These are phyloP conservation scores for Suhomyces emberorum DNA, from an alignment of 805 yeast species.

Conservation along the genomic window DNA sequence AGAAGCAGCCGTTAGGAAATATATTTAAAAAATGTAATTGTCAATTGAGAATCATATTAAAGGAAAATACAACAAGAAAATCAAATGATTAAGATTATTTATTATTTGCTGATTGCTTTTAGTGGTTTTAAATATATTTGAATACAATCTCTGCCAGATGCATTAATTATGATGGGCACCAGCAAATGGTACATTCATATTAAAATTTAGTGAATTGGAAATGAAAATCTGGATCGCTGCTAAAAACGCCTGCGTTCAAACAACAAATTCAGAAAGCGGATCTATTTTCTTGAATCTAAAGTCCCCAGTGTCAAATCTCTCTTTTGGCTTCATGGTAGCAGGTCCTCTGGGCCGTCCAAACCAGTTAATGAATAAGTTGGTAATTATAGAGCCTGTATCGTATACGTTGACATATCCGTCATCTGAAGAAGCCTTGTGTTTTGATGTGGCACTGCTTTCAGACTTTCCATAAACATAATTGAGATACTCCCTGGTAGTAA, in stretches of 20 bases:
- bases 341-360: slow-evolving; percentile 29
- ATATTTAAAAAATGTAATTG: too few relatives aligned
- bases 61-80: too few relatives aligned
- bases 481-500: slow-evolving; percentile 73
- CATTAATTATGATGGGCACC: too few relatives aligned
- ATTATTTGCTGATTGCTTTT: too few relatives aligned
- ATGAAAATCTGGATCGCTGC: too few relatives aligned
- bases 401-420: slow-evolving; percentile 29
- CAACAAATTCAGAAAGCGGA: slow-evolving; percentile 15
- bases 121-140: too few relatives aligned
- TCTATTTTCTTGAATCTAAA: slow-evolving; percentile 22
- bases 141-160: too few relatives aligned
- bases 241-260: background rate
- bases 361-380: slow-evolving; percentile 37
- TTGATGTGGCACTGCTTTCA: slow-evolving; percentile 14
- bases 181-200: too few relatives aligned
- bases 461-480: slow-evolving; percentile 38
- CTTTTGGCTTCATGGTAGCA: slow-evolving; percentile 17
- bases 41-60: too few relatives aligned
- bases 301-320: slow-evolving; percentile 20
- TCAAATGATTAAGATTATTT: too few relatives aligned
- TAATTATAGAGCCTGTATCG: slow-evolving; percentile 18
- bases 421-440: background rate
- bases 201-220: too few relatives aligned
- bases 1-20: too few relatives aligned